Base-by-base conservation (phyloP, 2,329 filamentous ascomycete species). In the Emydomyces testavorans region DNA sequence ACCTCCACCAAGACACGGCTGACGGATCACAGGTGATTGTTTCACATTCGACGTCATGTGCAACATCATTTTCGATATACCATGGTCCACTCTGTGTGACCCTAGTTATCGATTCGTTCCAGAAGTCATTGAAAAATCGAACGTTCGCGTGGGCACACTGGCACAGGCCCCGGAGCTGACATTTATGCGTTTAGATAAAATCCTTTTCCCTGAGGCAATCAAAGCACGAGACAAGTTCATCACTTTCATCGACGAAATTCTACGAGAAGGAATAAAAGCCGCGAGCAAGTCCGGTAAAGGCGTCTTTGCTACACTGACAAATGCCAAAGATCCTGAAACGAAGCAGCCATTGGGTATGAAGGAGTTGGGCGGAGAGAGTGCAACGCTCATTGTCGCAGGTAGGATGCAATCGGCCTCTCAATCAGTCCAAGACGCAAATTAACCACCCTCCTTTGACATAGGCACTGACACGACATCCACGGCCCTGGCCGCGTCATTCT, bases 381-480 rank as follows among this genome's bases (percentile, higher is more conserved):
- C 41, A 6, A 44, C 41, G 15, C 8, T 44, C 5, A 44, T 44
- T 24, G 24, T 50, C 57, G 64, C 52, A 67, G 69, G 53, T 66
- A 71, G 65, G 60, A 63, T 71, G 74, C 53, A 69, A 65, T 24
- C 68, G 69, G 41, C 60, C 71, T 2, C 54, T 74, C 20, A 28
- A n/a, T 13, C 18, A 16, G 10, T 18, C 35, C 3, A 15, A 15
- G 44, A 21, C 15, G 29, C 20, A 15, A 21, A 4, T 42, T n/a
- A 23, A 4, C 20, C 20, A n/a, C n/a, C n/a, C n/a, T n/a, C n/a
- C n/a, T 11, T n/a, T n/a, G 8, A 32, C 21, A 18, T 24, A 35
- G 71, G 64, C 46, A 58, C 62, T 13, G 68, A 71, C 43, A 71
- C 69, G 0, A 62, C 66, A 1, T 60, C 65, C 0, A 65, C 62